A percentile compares a stretch with the other conserved stretches of the same genome.
These are phyloP conservation scores for Kodamaea alishanica DNA, from an alignment of 1,139 yeast genomes.

Conservation along the genomic window DNA sequence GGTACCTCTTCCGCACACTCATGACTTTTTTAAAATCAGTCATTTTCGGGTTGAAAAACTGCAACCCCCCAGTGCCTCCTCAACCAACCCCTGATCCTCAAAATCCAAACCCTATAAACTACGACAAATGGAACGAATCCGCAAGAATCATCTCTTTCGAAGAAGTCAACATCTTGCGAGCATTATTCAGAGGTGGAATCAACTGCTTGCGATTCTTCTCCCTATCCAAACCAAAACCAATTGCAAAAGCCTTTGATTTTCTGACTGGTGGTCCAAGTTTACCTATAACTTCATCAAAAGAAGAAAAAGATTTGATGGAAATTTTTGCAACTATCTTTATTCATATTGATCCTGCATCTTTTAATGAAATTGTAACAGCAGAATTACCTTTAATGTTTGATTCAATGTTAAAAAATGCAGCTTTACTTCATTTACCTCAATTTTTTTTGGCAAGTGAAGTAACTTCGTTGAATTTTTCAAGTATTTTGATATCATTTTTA, in stretches of 20 bases:
- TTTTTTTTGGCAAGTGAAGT: conserved; percentile 90
- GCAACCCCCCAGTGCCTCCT: conserved; percentile 81
- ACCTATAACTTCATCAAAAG: conserved; percentile 84
- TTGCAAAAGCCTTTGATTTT: conserved; percentile 58
- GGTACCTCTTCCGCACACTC: conserved; percentile 80
- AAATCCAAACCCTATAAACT: conserved; percentile 54
- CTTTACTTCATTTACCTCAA: conserved; percentile 87
- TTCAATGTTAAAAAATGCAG: conserved; percentile 79
- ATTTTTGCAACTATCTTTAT: conserved; percentile 91
- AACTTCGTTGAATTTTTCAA: conserved; percentile 88
- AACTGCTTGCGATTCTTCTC: conserved; percentile 74
- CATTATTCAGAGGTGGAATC: conserved; percentile 80
- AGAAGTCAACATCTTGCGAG: conserved; percentile 74
- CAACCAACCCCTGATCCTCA: conserved; percentile 54
- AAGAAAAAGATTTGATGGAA: conserved; percentile 94
- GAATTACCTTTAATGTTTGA: conserved; percentile 79
- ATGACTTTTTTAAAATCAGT: conserved; percentile 89
- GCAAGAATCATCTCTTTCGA: conserved; percentile 81
- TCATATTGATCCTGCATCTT: conserved; percentile 92
- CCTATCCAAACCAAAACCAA: conserved; percentile 48
- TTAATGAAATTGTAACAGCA: conserved; percentile 83
- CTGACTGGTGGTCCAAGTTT: conserved; percentile 69
- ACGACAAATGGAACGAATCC: conserved; percentile 75
- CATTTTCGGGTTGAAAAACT: conserved; percentile 82
- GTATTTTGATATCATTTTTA: conserved; percentile 76